Conservation (phyloP, 2,329 filamentous ascomycete species). For the Blastomyces gilchristii region DNA sequence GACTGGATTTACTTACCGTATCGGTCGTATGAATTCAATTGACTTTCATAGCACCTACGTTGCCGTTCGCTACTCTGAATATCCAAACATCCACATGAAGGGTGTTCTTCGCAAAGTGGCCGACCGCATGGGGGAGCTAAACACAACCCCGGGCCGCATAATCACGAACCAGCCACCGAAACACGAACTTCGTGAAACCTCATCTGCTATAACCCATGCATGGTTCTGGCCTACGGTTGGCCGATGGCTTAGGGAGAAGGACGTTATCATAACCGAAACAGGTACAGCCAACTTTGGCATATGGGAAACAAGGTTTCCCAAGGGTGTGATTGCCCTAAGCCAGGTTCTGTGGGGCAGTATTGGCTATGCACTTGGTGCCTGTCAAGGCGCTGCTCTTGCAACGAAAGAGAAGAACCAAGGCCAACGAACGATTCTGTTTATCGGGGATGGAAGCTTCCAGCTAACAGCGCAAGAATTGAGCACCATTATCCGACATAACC, state of each 20-base stretch:
- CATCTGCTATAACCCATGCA: slow-evolving; percentile 39
- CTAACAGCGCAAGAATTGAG: slow-evolving; percentile 72
- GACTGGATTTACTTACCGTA: slow-evolving; percentile 69
- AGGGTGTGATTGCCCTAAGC: slow-evolving; percentile 39
- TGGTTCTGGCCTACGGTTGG: slow-evolving; percentile 41
- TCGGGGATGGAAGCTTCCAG: slow-evolving; percentile 77
- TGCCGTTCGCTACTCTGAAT: slow-evolving; percentile 66
- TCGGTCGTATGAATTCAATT: slow-evolving; percentile 66
- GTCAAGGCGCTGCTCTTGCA: slow-evolving; percentile 48
- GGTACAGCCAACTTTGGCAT: slow-evolving; percentile 49
- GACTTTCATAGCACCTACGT: slow-evolving; percentile 68
- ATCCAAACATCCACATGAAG: slow-evolving; percentile 66
- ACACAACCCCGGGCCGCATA: slow-evolving; percentile 44
- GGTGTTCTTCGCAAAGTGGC: slow-evolving; percentile 65
- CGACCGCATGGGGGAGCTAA: slow-evolving; percentile 47
- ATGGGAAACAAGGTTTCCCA: slow-evolving; percentile 42
- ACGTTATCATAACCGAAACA: slow-evolving; percentile 49
- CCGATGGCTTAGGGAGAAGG: slow-evolving; percentile 41
- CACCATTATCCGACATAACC: slow-evolving; percentile 63
- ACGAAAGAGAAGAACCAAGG: slow-evolving; percentile 25
- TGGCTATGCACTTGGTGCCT: slow-evolving; percentile 50
- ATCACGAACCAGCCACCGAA: slow-evolving; percentile 43
- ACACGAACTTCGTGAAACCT: slow-evolving; percentile 20
- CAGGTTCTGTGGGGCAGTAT: slow-evolving; percentile 51
- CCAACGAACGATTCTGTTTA: slow-evolving; percentile 64